Evolutionary conservation across 495 filamentous ascomycete genomes (phyloP).

Genomic region (Penicillium soppii): DNA sequence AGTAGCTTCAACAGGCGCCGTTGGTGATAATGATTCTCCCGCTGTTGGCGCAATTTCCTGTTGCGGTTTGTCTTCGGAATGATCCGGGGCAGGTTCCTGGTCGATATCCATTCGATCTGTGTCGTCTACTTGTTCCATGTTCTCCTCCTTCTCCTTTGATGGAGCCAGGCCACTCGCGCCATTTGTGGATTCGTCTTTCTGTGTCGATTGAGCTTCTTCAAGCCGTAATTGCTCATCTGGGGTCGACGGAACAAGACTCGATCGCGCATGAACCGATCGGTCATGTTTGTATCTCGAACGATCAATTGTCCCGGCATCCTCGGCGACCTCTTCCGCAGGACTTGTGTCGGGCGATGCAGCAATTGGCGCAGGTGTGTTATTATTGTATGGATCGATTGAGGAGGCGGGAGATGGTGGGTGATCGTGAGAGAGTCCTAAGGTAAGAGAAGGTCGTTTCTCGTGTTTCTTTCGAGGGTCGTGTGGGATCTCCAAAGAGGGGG

Average conservation of each 20-base stretch:
- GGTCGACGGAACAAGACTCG: conserved; percentile 38
- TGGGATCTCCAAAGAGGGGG: conserved; percentile 18
- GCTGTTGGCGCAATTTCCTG: conserved; percentile 6
- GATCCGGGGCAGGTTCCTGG: conserved; percentile 10
- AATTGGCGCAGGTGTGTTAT: conserved; percentile 39
- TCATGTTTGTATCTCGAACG: conserved; percentile 24
- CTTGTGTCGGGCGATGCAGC: conserved; percentile 43
- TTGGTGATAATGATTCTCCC: conserved; percentile 17
- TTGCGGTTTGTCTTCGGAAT: conserved; percentile 11
- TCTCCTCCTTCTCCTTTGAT: conserved; percentile 27
- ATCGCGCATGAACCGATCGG: conserved; percentile 16
- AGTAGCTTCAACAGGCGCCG: conserved; percentile 8
- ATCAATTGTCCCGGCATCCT: conserved; percentile 21
- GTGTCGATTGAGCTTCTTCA: conserved; percentile 48
- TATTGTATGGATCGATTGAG: conserved; percentile 43
- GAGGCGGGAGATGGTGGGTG: conserved; percentile 48
- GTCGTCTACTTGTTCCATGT: conserved; percentile 12
- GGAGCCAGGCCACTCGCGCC: conserved; percentile 6
- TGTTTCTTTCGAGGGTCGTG: conserved; percentile 23
- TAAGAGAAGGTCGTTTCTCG: conserved; percentile 33
- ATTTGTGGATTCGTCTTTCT: conserved; percentile 25
- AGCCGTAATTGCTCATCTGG: conserved; percentile 50
- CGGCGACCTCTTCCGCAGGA: conserved; percentile 37
- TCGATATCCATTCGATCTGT: conserved; percentile 26
- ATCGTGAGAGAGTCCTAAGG: conserved; percentile 31